Evolutionary conservation across 441 rosid species (phyloP), one percentile per base, ranked within the genome.

Genomic region (Isatis lusitanica): DNA sequence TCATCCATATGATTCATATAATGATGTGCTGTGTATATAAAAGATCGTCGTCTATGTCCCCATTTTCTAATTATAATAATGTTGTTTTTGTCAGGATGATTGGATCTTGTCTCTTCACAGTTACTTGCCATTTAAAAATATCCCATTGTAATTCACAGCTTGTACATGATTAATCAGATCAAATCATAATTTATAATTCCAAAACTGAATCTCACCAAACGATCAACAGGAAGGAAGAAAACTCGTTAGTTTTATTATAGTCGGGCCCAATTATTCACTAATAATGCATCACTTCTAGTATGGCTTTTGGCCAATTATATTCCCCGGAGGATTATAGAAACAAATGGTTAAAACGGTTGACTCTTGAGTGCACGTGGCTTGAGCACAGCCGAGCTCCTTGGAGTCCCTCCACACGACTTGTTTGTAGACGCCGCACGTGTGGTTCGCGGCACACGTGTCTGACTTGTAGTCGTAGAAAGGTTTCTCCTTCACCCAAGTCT

Each of bases 321-420:
- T 93, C 0, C 98, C 98, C 11, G 97, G 97, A 50, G 98, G 98
- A 74, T 87, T 74, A 50, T 91, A 91, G 67, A 89, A 89, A 73
- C 98, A 93, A 11, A 93, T 68, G 12, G 98, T 91, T 60, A 91
- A 78, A 50, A 81, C 85, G 7, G 81, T 77, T 63, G 75, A 80
- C 48, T 78, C 87, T 43, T 84, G 82, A 0, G 53, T 38, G 64
- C 97, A 93, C 44, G 75, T 72, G 46, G 88, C 92, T 53, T 91
- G 92, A 1, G 87, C 89, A 58, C 98, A 93, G 0, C 98, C 97
- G 46, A 91, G 24, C 67, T 86, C 92, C 69, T 59, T 28, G 3
- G 94, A 85, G 62, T 87, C 83, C 52, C 75, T 82, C 97, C 96
- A 92, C 47, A 92, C 96, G 16, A 92, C 96, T 76, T 90, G 96